A percentile compares a stretch with the other conserved stretches of the same genome.
Conservation (phyloP, 208 protist genomes). For the Trichomonas vaginalis region DNA sequence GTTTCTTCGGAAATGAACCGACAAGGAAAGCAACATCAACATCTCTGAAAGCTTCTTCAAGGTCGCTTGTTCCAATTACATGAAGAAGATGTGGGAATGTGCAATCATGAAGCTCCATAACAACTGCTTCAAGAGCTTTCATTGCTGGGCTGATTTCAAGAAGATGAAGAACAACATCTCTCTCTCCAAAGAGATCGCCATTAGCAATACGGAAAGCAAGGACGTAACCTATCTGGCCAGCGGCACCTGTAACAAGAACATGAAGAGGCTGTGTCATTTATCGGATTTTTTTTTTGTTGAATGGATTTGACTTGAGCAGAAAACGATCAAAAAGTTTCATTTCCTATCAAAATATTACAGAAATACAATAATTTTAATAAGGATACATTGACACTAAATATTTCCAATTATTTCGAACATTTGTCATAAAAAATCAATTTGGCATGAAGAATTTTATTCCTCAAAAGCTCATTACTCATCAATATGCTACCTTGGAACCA, state of each 20-base stretch:
- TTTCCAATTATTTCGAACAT: too few relatives aligned
- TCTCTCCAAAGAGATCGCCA: not conserved
- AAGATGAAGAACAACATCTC: not conserved
- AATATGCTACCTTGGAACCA: too few relatives aligned
- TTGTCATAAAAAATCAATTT: too few relatives aligned
- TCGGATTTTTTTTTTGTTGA: not conserved
- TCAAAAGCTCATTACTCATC: too few relatives aligned
- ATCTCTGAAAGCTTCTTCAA: not conserved
- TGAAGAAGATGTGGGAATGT: not conserved
- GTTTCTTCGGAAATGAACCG: not conserved
- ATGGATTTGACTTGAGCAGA: not conserved
- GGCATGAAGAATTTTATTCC: too few relatives aligned
- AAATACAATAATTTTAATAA: too few relatives aligned
- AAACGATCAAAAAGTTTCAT: not conserved
- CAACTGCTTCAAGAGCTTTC: not conserved
- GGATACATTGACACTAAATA: too few relatives aligned
- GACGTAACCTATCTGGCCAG: not conserved
- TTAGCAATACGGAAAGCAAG: not conserved
- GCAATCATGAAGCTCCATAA: constrained; percentile 15
- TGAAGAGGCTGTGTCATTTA: not conserved
- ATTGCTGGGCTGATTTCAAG: not conserved
- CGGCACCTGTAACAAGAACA: not conserved
- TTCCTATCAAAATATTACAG: too few relatives aligned
- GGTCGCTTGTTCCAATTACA: not conserved
- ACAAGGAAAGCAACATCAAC: not conserved